Conservation (phyloP, 2,329 filamentous ascomycete genomes). For the Colletotrichum sp. region DNA sequence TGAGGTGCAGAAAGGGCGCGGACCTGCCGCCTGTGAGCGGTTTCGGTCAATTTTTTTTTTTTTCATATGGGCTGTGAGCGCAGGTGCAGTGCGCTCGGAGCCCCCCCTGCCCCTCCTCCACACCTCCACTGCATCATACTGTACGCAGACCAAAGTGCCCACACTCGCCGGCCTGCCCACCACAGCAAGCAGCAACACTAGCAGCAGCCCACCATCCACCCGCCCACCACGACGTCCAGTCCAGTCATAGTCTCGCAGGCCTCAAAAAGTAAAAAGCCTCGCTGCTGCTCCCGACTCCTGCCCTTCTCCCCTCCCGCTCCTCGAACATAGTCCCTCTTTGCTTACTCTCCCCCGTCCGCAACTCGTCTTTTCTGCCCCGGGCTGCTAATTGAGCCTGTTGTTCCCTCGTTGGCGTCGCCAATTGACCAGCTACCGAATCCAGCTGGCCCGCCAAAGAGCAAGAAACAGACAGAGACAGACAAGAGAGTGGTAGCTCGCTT, state of each 20-base stretch:
- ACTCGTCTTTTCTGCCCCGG: background rate
- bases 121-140: slow-evolving; percentile 23
- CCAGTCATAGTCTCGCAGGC: slow-evolving; percentile 18
- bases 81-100: background rate
- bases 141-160: background rate
- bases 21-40: background rate
- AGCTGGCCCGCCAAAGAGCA: background rate
- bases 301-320: background rate
- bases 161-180: background rate
- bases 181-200: background rate
- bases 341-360: background rate
- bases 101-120: slow-evolving; percentile 24
- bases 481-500: background rate
- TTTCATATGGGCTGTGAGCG: background rate
- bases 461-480: background rate
- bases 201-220: background rate
- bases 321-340: slow-evolving; percentile 2
- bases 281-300: background rate
- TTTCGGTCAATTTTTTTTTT: slow-evolving; percentile 4
- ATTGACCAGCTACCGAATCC: background rate
- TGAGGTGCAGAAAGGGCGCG: background rate
- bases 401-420: slow-evolving; percentile 1
- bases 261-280: slow-evolving; percentile 24
- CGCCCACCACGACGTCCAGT: background rate
- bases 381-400: slow-evolving; percentile 7